Percentiles rank a stretch among this genome's conserved stretches.
phyloP scores from a whole-genome alignment of 2,329 filamentous ascomycete genomes.

The Scedosporium aurantiacum region DNA sequence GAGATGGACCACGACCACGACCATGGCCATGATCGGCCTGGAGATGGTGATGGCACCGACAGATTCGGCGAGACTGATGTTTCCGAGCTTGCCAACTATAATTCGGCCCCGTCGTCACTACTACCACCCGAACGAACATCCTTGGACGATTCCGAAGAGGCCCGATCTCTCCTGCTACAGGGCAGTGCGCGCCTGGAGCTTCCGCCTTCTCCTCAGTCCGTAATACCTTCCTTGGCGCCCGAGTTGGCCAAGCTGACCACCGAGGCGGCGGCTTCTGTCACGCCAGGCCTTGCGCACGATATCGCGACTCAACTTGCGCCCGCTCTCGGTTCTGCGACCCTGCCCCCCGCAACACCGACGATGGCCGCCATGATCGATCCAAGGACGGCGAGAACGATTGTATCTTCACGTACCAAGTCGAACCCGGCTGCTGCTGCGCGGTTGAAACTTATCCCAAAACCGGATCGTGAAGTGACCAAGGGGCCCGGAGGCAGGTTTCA shows the following conservation, averaged over 20 bases:
- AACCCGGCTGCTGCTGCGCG: conserved; percentile 18
- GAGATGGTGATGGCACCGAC: conserved; percentile 20
- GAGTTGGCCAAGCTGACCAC: conserved; percentile 22
- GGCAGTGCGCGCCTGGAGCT: conserved; percentile 29
- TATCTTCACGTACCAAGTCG: neutral
- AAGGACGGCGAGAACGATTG: neutral
- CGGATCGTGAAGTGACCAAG: conserved; percentile 44
- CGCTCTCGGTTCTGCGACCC: neutral
- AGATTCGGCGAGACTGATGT: conserved; percentile 32
- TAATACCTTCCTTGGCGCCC: conserved; percentile 14
- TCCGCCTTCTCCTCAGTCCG: neutral
- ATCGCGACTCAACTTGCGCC: neutral
- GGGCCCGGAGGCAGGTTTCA: conserved; percentile 66
- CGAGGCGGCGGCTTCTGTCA: neutral
- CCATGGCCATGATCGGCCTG: conserved; percentile 20
- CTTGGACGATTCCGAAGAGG: conserved; percentile 26
- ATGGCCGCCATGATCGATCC: neutral
- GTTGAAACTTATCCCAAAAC: conserved; percentile 46
- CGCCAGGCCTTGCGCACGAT: neutral
- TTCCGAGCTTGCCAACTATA: conserved; percentile 32
- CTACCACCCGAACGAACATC: conserved; percentile 26
- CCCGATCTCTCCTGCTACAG: conserved; percentile 20
- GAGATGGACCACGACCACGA: conserved; percentile 20
- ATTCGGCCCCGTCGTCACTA: conserved; percentile 23
- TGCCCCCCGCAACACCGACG: neutral